Conservation (phyloP, 1,284 basidiomycete genomes). For the Cryptococcus sp. region DNA sequence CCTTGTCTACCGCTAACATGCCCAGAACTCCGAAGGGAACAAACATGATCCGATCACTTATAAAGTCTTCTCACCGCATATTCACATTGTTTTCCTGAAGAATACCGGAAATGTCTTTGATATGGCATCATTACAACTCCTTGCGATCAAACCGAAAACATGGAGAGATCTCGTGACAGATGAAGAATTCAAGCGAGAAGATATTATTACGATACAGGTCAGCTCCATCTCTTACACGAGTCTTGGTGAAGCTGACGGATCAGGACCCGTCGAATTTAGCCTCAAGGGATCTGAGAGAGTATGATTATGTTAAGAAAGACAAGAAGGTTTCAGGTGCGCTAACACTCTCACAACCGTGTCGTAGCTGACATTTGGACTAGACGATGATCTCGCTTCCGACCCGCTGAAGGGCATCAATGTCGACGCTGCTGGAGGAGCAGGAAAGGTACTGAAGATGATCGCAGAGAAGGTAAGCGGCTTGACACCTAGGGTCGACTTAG, state of each 20-base stretch:
- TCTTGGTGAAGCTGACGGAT: background rate
- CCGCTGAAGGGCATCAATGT: slow-evolving; percentile 49
- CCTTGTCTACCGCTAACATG: background rate
- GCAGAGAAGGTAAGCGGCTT: slow-evolving; percentile 43
- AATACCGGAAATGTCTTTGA: slow-evolving; percentile 61
- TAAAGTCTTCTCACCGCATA: slow-evolving; percentile 86
- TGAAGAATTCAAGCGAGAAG: slow-evolving; percentile 77
- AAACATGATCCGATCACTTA: slow-evolving; percentile 88
- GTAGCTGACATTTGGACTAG: slow-evolving; percentile 7
- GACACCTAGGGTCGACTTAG: too few species aligned
- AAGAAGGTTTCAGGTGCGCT: slow-evolving; percentile 42
- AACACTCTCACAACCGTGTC: background rate
- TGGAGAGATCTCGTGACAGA: slow-evolving; percentile 83
- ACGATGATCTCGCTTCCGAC: slow-evolving; percentile 38
- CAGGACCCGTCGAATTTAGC: slow-evolving; percentile 46
- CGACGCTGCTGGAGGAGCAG: slow-evolving; percentile 46
- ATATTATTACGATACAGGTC: slow-evolving; percentile 87
- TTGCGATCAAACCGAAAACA: slow-evolving; percentile 65
- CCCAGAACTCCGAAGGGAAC: slow-evolving; percentile 60
- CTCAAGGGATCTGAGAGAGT: slow-evolving; percentile 44
- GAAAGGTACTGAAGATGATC: slow-evolving; percentile 48
- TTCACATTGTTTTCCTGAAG: slow-evolving; percentile 82
- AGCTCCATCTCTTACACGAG: background rate
- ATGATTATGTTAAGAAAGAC: slow-evolving; percentile 48
- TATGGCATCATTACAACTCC: slow-evolving; percentile 48